Conservation (phyloP, 2,329 filamentous ascomycete species). For the Colletotrichum trifolii region DNA sequence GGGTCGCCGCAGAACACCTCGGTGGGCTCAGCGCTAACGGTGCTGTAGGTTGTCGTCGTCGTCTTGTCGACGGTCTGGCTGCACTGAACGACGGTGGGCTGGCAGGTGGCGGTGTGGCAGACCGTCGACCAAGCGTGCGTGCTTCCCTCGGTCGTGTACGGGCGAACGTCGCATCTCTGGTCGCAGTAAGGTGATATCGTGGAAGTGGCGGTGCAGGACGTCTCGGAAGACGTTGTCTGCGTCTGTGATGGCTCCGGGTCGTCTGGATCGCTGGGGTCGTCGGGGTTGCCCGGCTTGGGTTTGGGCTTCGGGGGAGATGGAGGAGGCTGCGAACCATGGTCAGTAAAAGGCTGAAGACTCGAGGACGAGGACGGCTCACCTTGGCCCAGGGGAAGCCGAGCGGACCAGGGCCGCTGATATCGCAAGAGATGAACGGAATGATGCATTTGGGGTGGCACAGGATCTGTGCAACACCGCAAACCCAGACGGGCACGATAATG, state of each 20-base stretch:
- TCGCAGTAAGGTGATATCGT: conserved; percentile 27
- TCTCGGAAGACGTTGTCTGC: background rate
- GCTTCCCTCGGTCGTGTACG: background rate
- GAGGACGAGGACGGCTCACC: conserved; percentile 39
- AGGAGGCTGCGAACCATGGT: background rate
- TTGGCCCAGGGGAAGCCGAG: conserved; percentile 40
- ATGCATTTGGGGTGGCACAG: conserved; percentile 15
- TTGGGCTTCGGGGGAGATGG: conserved; percentile 1
- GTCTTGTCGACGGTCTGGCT: conserved; percentile 17
- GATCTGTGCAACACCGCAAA: conserved; percentile 11
- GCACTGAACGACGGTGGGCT: conserved; percentile 24
- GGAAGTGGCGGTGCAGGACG: conserved; percentile 23
- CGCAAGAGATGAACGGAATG: conserved; percentile 17
- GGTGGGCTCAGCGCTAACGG: background rate
- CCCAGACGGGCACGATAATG: conserved; percentile 15
- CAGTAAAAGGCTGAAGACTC: conserved; percentile 8
- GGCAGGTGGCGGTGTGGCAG: conserved; percentile 23
- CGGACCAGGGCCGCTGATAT: conserved; percentile 1
- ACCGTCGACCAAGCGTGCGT: conserved; percentile 15
- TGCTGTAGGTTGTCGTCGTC: conserved; percentile 15
- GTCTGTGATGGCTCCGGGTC: conserved; percentile 16
- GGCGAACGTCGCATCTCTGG: conserved; percentile 18
- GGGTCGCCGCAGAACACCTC: conserved; percentile 8
- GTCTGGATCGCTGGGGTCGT: conserved; percentile 7
- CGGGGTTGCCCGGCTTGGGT: conserved; percentile 13